Percentiles rank a stretch among this genome's conserved stretches.
phyloP scores from a whole-genome alignment of 176 grass and related monocot species.

The Ananas comosus region DNA sequence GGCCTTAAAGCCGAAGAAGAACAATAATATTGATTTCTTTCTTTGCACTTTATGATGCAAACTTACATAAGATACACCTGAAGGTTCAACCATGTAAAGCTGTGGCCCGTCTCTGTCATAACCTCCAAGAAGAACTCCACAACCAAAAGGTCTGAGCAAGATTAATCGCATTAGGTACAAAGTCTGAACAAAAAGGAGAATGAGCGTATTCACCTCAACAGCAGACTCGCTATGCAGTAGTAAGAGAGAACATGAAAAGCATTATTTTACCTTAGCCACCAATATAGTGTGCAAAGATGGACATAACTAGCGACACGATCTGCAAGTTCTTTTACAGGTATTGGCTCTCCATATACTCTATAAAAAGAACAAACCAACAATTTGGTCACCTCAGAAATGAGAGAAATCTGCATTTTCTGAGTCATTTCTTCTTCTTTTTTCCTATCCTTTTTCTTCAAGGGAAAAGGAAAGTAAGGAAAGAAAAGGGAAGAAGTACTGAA shows the following conservation, averaged over 20 bases:
- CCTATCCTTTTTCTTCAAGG: background rate
- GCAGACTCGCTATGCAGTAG: background rate
- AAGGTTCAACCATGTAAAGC: slow-evolving; percentile 76
- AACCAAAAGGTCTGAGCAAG: slow-evolving; percentile 52
- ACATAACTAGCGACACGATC: slow-evolving; percentile 76
- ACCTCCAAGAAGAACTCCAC: slow-evolving; percentile 81
- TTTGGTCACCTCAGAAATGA: background rate
- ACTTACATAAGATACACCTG: slow-evolving; percentile 65
- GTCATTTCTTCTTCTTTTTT: background rate
- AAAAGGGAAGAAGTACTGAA: background rate
- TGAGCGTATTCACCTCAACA: background rate
- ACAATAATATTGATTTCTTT: background rate
- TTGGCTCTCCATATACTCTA: slow-evolving; percentile 73
- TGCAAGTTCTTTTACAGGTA: slow-evolving; percentile 77
- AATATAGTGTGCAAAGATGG: slow-evolving; percentile 85
- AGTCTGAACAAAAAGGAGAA: background rate
- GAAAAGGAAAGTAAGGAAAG: slow-evolving; percentile 18
- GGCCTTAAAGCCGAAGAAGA: no score
- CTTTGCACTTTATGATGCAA: slow-evolving; percentile 1
- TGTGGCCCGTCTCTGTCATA: slow-evolving; percentile 93
- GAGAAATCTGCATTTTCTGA: background rate
- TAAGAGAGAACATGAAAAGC: background rate
- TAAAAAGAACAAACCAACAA: slow-evolving; percentile 1
- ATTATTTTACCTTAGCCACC: slow-evolving; percentile 69
- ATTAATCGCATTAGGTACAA: background rate